These are phyloP conservation scores for Durio zibethinus DNA, from an alignment of 345 rosid species.

Conservation along the genomic window DNA sequence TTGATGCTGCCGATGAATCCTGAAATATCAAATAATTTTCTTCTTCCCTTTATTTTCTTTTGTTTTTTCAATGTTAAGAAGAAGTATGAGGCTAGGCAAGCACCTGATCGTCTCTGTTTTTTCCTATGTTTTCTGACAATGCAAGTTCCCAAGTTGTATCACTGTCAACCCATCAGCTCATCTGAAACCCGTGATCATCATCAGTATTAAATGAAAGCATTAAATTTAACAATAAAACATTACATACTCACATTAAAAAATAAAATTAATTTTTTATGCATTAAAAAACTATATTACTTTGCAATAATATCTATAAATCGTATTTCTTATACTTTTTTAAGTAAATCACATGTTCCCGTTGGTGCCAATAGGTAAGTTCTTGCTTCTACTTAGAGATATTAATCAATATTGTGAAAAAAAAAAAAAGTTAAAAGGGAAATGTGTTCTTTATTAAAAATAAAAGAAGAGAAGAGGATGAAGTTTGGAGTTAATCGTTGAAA, in stretches of 20 bases:
- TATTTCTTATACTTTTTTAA: neutral
- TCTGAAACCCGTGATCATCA: too few relatives aligned
- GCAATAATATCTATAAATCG: neutral
- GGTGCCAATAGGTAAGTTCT: neutral
- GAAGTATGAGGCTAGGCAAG: neutral
- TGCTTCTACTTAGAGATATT: neutral
- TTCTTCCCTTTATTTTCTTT: neutral
- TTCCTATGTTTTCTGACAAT: conserved; percentile 18
- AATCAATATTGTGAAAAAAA: neutral
- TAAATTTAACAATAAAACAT: too few relatives aligned
- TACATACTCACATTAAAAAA: too few relatives aligned
- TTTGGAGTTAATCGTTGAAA: neutral
- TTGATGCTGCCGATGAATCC: conserved; percentile 5
- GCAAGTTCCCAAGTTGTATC: conserved; percentile 21
- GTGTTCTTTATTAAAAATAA: neutral
- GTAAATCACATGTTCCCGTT: neutral
- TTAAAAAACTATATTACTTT: neutral
- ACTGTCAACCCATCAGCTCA: neutral
- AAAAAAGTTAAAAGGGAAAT: neutral
- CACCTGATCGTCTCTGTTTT: neutral
- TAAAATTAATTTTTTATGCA: too few relatives aligned
- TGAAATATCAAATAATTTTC: neutral
- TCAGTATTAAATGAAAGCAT: too few relatives aligned
- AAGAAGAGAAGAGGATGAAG: neutral
- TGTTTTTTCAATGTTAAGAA: conserved; percentile 4